Conservation (phyloP, 148 eudicot genomes). For the Simmondsia chinensis region DNA sequence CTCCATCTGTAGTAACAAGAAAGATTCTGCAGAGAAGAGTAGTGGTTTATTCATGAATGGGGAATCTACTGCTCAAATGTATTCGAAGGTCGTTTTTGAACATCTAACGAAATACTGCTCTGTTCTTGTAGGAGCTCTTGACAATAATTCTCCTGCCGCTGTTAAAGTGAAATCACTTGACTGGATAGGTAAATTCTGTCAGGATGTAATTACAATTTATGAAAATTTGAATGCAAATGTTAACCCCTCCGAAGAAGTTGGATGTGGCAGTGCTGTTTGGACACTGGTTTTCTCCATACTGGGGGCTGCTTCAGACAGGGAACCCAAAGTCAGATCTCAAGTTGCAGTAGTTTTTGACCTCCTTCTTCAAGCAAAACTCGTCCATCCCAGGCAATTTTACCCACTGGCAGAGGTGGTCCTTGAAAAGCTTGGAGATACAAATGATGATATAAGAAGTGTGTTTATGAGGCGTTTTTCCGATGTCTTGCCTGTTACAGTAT, state of each 20-base stretch:
- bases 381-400: conserved; percentile 51
- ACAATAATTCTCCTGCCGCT: conserved; percentile 50
- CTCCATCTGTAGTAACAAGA: conserved; percentile 20
- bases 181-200: conserved; percentile 59
- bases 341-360: conserved; percentile 51
- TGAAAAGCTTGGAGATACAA: conserved; percentile 84
- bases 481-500: conserved; percentile 58
- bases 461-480: conserved; percentile 60
- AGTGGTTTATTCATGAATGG: conserved; percentile 12
- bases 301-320: conserved; percentile 80
- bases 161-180: conserved; percentile 67
- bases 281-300: conserved; percentile 50
- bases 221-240: conserved; percentile 25
- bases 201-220: conserved; percentile 35
- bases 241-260: conserved; percentile 38
- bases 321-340: conserved; percentile 70
- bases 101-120: conserved; percentile 50
- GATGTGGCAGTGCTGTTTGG: conserved; percentile 35
- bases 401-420: conserved; percentile 51
- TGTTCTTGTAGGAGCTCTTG: conserved; percentile 57
- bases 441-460: conserved; percentile 39
- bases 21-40: conserved; percentile 14
- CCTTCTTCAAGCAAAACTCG: conserved; percentile 66
- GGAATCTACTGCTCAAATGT: conserved; percentile 15
- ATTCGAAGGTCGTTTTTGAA: conserved; percentile 24